Base-by-base conservation (phyloP, 371 early-diverging fungal genomes). In the Mucor saturninus region DNA sequence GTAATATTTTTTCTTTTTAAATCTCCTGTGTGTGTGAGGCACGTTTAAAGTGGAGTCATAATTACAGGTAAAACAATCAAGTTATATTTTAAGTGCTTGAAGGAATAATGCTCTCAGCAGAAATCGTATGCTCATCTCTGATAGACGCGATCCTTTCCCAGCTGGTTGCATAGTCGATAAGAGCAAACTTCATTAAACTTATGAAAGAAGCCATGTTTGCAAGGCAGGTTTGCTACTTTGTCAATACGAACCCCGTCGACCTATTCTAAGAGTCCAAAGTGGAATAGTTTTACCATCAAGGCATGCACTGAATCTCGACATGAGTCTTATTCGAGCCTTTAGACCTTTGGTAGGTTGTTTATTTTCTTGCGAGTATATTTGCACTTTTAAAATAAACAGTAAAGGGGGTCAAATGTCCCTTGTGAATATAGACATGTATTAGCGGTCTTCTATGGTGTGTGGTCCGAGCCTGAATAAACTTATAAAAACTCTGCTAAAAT, bases 81-180 rank as follows among this genome's bases (percentile, higher is more conserved):
- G 30, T 43, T 4, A 35, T 35, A 43, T 31, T 43, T 43, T 31
- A 56, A 56, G 13, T 56, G 45, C 32, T 56, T 56, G 31, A 56
- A 56, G 31, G 56, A 31, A 56, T 7, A 31, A 28, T 45, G 45
- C 31, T 45, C 45, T 56, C 56, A 45, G 28, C 28, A 31, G 45
- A 56, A 45, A 56, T 56, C n/a, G 56, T 56, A 29, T 45, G 43
- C 15, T 56, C 56, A 30, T 56, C 56, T 31, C 45, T 56, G 14
- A 56, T 8, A 45, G 46, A 45, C 32, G 56, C 45, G 56, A 56
- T 56, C 28, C 45, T 28, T 45, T 56, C 45, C 14, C 46, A 56
- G 32, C 45, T 56, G 46, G 31, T 56, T 28, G 56, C 45, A 49
- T 14, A 56, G 46, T 56, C 56, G 9, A 56, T 42, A 4, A 42